Evolutionary conservation across 2,329 filamentous ascomycete species (phyloP).

Genomic region (Macrophomina tecta): DNA sequence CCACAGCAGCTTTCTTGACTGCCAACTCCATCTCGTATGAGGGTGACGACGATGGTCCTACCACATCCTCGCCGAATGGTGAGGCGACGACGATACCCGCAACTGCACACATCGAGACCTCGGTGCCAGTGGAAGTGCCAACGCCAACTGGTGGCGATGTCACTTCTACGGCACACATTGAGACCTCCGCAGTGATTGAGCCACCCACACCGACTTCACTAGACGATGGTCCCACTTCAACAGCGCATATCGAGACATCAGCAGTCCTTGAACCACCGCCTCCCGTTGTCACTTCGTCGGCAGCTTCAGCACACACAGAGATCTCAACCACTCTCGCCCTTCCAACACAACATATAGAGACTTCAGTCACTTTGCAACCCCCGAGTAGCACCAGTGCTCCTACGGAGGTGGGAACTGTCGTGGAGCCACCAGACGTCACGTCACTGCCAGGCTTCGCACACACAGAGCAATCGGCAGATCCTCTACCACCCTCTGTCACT

Average conservation of each 20-base stretch:
- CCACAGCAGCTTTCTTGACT: constrained; percentile 3
- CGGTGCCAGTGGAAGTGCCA: neutral
- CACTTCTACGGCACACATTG: constrained; percentile 4
- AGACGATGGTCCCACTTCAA: neutral
- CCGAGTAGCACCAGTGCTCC: neutral
- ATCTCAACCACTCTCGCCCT: neutral
- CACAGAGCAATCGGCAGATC: neutral
- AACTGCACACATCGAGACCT: constrained; percentile 1
- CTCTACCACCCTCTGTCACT: neutral
- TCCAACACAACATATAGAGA: neutral
- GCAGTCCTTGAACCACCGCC: no score
- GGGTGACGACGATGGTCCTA: neutral
- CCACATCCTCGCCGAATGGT: neutral
- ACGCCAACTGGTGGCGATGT: neutral
- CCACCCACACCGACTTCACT: neutral
- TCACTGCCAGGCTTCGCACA: constrained; percentile 5
- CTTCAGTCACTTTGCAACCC: no score
- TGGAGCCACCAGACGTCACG: neutral
- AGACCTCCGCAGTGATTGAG: neutral
- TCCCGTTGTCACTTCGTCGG: neutral
- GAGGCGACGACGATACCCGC: neutral
- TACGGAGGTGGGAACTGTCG: neutral
- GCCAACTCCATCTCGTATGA: constrained; percentile 11
- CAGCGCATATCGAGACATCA: neutral
- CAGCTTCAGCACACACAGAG: neutral